These are phyloP conservation scores for Pulveroboletus ravenelii DNA, from an alignment of 768 basidiomycete genomes.

Conservation along the genomic window DNA sequence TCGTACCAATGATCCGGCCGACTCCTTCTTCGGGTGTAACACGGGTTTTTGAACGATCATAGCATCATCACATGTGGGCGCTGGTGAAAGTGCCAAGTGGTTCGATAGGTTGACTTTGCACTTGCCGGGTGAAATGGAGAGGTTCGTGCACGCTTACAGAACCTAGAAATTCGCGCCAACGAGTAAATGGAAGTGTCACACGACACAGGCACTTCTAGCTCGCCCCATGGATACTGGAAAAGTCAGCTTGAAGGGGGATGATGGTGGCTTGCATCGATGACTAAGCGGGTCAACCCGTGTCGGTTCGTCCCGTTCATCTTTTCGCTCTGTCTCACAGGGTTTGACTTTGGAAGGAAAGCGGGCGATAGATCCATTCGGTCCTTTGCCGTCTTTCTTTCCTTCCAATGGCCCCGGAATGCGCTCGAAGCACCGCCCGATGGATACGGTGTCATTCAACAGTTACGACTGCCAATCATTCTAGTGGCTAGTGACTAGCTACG, in stretches of 20 bases:
- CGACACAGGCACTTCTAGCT: background rate
- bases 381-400: background rate
- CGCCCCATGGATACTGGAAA: conserved; percentile 9
- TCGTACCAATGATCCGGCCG: conserved; percentile 21
- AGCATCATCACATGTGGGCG: background rate
- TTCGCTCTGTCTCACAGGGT: background rate
- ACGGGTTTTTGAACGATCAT: background rate
- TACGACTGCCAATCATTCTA: background rate
- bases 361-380: no score
- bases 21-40: background rate
- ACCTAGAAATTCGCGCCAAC: background rate
- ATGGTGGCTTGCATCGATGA: conserved; percentile 8
- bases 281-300: conserved; percentile 16
- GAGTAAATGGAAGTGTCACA: background rate
- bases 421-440: background rate
- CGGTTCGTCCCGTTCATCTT: background rate
- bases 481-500: background rate
- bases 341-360: background rate
- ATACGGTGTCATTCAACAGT: background rate
- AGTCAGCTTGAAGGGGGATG: conserved; percentile 12
- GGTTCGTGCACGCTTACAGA: background rate
- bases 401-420: background rate
- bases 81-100: background rate
- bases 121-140: conserved; percentile 15
- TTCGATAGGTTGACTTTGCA: conserved; percentile 2